A percentile compares a stretch with the other conserved stretches of the same genome.
These are phyloP conservation scores for Clavulina sp. DNA, from an alignment of 768 basidiomycete genomes.

Conservation along the genomic window DNA sequence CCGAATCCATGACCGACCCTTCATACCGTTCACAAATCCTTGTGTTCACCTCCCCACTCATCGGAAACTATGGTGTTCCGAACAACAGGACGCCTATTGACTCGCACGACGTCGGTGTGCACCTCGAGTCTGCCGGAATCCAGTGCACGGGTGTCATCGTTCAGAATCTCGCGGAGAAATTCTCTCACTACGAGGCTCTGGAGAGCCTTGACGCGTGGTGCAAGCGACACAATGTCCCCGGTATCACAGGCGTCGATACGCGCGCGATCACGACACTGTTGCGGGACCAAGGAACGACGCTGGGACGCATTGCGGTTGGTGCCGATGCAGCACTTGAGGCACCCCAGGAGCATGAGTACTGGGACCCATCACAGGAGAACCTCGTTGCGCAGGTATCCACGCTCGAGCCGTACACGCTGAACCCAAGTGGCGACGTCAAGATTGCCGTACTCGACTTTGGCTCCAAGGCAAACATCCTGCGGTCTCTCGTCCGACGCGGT, in stretches of 20 bases:
- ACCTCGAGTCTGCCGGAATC: slow-evolving; percentile 75
- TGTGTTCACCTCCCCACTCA: slow-evolving; percentile 95
- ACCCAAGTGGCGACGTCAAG: slow-evolving; percentile 70
- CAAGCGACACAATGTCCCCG: slow-evolving; percentile 72
- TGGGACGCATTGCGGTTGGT: slow-evolving; percentile 79
- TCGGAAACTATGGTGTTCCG: slow-evolving; percentile 97
- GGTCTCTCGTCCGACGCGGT: slow-evolving; percentile 77
- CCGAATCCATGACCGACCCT: slow-evolving; percentile 99
- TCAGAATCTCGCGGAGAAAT: slow-evolving; percentile 85
- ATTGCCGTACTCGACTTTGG: slow-evolving; percentile 97
- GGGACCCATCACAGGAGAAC: slow-evolving; percentile 86
- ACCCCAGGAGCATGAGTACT: slow-evolving; percentile 58
- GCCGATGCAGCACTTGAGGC: slow-evolving; percentile 40
- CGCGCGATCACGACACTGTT: slow-evolving; percentile 87
- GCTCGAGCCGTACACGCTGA: slow-evolving; percentile 63
- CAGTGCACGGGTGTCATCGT: slow-evolving; percentile 90
- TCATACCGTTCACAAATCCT: slow-evolving; percentile 96
- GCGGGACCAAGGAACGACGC: slow-evolving; percentile 92
- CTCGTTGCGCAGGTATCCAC: slow-evolving; percentile 90
- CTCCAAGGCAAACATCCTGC: slow-evolving; percentile 91
- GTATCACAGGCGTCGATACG: slow-evolving; percentile 92
- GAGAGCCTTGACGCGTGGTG: slow-evolving; percentile 93
- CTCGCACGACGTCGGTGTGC: slow-evolving; percentile 62
- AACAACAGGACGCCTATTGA: slow-evolving; percentile 55
- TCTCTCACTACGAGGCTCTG: slow-evolving; percentile 85